These are phyloP conservation scores for Aspergillus fijiensis DNA, from an alignment of 2,329 filamentous ascomycete species.

Conservation along the genomic window DNA sequence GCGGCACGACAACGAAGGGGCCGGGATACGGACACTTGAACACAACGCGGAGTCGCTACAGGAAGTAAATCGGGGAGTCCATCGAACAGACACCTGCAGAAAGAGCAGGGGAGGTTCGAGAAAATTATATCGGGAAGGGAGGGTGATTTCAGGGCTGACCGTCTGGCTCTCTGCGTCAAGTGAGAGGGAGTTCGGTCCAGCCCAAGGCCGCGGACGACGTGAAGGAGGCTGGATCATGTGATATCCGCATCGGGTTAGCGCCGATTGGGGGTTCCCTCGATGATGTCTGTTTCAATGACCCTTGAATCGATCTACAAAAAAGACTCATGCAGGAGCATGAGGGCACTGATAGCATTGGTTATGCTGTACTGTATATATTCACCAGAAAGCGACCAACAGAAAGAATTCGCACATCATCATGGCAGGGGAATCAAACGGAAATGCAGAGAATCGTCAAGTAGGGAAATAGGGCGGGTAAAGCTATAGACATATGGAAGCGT, in stretches of 20 bases:
- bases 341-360: neutral
- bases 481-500: neutral
- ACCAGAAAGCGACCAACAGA: neutral
- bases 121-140: constrained; percentile 10
- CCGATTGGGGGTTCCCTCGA: neutral
- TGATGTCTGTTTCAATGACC: too few species aligned
- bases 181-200: constrained; percentile 39
- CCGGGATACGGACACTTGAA: constrained; percentile 24
- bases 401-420: constrained; percentile 9
- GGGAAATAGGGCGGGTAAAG: constrained; percentile 7
- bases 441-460: constrained; percentile 14
- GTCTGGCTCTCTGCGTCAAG: constrained; percentile 20
- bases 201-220: constrained; percentile 38
- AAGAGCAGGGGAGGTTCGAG: constrained; percentile 21
- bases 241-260: constrained; percentile 18
- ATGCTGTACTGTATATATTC: constrained; percentile 3
- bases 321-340: neutral
- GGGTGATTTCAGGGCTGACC: constrained; percentile 12
- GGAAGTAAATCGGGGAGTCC: constrained; percentile 22
- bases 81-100: constrained; percentile 27
- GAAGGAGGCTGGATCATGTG: constrained; percentile 30
- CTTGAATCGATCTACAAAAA: neutral
- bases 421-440: constrained; percentile 12
- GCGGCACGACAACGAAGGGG: constrained; percentile 30
- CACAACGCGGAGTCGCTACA: constrained; percentile 22